Conservation (phyloP, 257 asterid species). For the Lavandula angustifolia region DNA sequence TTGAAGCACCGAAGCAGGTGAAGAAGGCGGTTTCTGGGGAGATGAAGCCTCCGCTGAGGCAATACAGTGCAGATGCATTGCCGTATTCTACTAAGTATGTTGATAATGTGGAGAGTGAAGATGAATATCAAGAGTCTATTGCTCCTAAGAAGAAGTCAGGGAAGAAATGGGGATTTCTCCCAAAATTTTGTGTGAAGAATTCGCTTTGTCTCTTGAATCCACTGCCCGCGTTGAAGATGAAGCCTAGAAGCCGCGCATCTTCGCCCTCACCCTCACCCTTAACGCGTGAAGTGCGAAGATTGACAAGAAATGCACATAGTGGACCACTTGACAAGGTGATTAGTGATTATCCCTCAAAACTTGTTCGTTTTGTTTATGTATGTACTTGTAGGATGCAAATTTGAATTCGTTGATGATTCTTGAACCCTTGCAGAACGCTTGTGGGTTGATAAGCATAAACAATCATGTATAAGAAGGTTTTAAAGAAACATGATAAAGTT, state of each 20-base stretch:
- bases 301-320: slow-evolving; percentile 72
- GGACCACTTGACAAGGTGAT: slow-evolving; percentile 90
- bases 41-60: slow-evolving; percentile 52
- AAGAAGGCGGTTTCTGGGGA: slow-evolving; percentile 56
- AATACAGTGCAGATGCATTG: slow-evolving; percentile 37
- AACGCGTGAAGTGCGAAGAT: slow-evolving; percentile 45
- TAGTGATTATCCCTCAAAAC: not conserved
- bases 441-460: slow-evolving; percentile 21
- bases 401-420: not conserved
- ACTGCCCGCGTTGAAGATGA: slow-evolving; percentile 60
- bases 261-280: slow-evolving; percentile 59
- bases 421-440: slow-evolving; percentile 50
- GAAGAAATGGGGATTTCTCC: slow-evolving; percentile 77
- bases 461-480: too few relatives aligned
- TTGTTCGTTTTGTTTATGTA: not conserved
- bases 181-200: slow-evolving; percentile 77
- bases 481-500: too few relatives aligned
- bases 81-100: slow-evolving; percentile 38
- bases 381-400: not conserved
- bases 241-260: slow-evolving; percentile 41
- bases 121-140: slow-evolving; percentile 38
- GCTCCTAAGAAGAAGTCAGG: slow-evolving; percentile 56
- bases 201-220: slow-evolving; percentile 73
- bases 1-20: slow-evolving; percentile 43
- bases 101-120: slow-evolving; percentile 60